Conservation (phyloP, 2,329 filamentous ascomycete genomes). For the Claviceps quebecensis region DNA sequence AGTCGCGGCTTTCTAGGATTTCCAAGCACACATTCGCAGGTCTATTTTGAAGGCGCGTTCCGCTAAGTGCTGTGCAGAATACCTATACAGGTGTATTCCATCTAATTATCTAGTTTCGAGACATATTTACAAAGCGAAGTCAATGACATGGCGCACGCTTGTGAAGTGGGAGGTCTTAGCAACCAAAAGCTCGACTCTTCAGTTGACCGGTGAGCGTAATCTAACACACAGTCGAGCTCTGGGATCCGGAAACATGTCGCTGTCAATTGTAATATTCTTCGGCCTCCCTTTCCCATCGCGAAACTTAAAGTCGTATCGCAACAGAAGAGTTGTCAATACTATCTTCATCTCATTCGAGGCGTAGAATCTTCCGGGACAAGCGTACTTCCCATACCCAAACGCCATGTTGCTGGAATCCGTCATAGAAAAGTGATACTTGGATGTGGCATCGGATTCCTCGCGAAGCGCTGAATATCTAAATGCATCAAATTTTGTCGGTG, state of each 20-base stretch:
- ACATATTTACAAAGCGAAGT: no score
- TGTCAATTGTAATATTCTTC: not conserved
- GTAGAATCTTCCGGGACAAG: constrained; percentile 26
- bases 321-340: constrained; percentile 29
- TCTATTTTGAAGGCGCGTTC: no score
- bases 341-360: constrained; percentile 37
- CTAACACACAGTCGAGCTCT: not conserved
- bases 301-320: constrained; percentile 33
- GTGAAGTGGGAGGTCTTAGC: no score
- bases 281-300: not conserved
- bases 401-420: constrained; percentile 31
- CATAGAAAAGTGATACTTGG: constrained; percentile 28
- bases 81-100: no score
- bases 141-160: no score
- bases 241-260: not conserved
- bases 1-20: no score
- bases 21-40: no score
- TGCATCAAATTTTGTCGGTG: constrained; percentile 25
- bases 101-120: no score
- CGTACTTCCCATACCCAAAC: constrained; percentile 38
- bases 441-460: constrained; percentile 17
- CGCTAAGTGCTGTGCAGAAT: no score
- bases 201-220: not conserved
- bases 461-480: constrained; percentile 28
- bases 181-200: not conserved